These are phyloP conservation scores for Teratosphaeria pseudoeucalypti DNA, from an alignment of 2,329 filamentous ascomycete species.

Conservation along the genomic window DNA sequence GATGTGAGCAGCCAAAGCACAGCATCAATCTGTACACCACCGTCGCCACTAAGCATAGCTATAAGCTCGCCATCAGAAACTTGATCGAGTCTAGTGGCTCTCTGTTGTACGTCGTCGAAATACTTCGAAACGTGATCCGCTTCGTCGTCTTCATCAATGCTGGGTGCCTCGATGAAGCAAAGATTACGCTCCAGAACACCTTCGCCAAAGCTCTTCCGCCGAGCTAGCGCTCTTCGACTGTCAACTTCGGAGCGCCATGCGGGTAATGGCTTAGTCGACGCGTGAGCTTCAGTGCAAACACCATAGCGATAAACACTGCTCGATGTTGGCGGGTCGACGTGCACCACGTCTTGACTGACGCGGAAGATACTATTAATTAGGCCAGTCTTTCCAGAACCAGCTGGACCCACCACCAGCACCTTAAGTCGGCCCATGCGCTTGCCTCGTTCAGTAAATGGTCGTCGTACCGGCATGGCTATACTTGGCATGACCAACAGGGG, in stretches of 20 bases:
- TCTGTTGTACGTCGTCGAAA: slow-evolving; percentile 58
- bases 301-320: not conserved
- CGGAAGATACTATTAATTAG: slow-evolving; percentile 83
- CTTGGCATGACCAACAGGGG: slow-evolving; percentile 97
- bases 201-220: slow-evolving; percentile 61
- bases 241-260: slow-evolving; percentile 81
- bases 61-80: slow-evolving; percentile 65
- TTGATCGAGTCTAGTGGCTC: slow-evolving; percentile 50
- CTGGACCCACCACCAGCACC: slow-evolving; percentile 71
- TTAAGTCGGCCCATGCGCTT: slow-evolving; percentile 78
- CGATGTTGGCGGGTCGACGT: slow-evolving; percentile 55
- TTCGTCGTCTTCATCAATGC: slow-evolving; percentile 47
- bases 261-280: slow-evolving; percentile 56
- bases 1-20: slow-evolving; percentile 72
- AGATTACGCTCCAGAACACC: slow-evolving; percentile 80
- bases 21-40: slow-evolving; percentile 73
- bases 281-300: slow-evolving; percentile 31
- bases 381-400: slow-evolving; percentile 77
- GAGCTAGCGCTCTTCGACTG: slow-evolving; percentile 50
- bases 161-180: slow-evolving; percentile 82
- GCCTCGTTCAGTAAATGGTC: slow-evolving; percentile 82
- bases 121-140: slow-evolving; percentile 37
- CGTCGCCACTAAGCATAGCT: slow-evolving; percentile 66
- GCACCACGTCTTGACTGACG: slow-evolving; percentile 80
- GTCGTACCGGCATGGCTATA: slow-evolving; percentile 76